These are phyloP conservation scores for Zygoascus biomembranicola DNA, from an alignment of 805 yeast genomes.

Conservation along the genomic window DNA sequence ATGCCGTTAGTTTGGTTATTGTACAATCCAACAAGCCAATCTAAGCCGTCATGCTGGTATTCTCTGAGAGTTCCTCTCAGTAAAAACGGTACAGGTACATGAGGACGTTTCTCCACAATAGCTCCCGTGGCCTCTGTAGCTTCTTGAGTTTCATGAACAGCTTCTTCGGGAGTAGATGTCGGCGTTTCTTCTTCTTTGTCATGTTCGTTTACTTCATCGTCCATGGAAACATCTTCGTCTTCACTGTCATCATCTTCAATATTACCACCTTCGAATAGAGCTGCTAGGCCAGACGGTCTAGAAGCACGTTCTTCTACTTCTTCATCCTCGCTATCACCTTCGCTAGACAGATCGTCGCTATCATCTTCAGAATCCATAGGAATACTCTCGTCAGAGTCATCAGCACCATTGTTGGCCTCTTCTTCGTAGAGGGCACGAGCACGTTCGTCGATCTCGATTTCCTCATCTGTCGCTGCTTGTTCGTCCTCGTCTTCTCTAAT, in stretches of 20 bases:
- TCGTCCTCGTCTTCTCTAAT: slow-evolving; percentile 30
- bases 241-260: not conserved
- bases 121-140: slow-evolving; percentile 2
- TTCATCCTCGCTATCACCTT: slow-evolving; percentile 6
- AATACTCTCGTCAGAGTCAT: slow-evolving; percentile 21
- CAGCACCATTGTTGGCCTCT: slow-evolving; percentile 33
- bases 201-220: slow-evolving; percentile 10
- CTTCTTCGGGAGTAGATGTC: slow-evolving; percentile 11
- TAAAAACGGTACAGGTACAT: slow-evolving; percentile 42
- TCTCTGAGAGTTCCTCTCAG: slow-evolving; percentile 78
- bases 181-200: slow-evolving; percentile 7
- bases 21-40: slow-evolving; percentile 93
- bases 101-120: not conserved
- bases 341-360: slow-evolving; percentile 11
- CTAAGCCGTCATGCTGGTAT: slow-evolving; percentile 92
- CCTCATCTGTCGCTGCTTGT: slow-evolving; percentile 28
- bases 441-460: slow-evolving; percentile 23
- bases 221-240: slow-evolving; percentile 6
- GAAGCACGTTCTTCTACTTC: slow-evolving; percentile 5
- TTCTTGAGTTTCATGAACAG: not conserved
- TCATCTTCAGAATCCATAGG: slow-evolving; percentile 17
- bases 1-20: slow-evolving; percentile 93
- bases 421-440: slow-evolving; percentile 16
- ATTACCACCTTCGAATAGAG: slow-evolving; percentile 18
- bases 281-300: slow-evolving; percentile 15